Evolutionary conservation across 2,329 filamentous ascomycete genomes (phyloP), one percentile per base, ranked within the genome.

Genomic region (Fusarium sambucinum): DNA sequence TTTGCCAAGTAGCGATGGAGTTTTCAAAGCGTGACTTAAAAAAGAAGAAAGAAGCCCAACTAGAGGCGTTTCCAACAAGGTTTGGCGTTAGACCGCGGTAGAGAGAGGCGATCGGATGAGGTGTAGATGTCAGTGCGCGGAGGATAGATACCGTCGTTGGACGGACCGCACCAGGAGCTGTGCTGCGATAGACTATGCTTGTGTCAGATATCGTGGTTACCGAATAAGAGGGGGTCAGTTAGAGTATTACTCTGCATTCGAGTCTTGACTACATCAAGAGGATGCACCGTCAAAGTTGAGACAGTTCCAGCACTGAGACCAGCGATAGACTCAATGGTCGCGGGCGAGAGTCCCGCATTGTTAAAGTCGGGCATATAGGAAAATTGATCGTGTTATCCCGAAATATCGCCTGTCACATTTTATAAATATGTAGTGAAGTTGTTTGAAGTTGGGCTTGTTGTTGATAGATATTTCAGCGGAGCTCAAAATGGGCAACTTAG

Each of bases 261-360:
- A 64, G 95, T 98, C 85, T 99, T 99, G 77, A 98, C 90, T 68
- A 99, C 90, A 81, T 99, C 96, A 63, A 99, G 88, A 32, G 96
- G 96, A 77, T 98, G 95, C 53, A 96, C 91, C 58, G 89, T 90
- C 48, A 98, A 85, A 25, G 96, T 98, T 54, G 94, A 92, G 72
- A 94, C 86, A 58, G 93, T 86, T 65, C 96, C 96, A 62, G 96
- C 96, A 69, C 91, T 92, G 79, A 99, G 91, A 73, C 96, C 96
- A 65, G 96, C 93, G 78, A 94, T 85, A 75, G 91, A 91, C 86
- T 98, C 96, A 80, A 97, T 87, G 76, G 92, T 80, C 73, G 92
- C 93, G 80, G 92, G 89, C 75, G 91, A 90, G 77, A 91, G 83
- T 80, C 86, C 87, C 82, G 82, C 86, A 84, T 86, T 75, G 70